Percentiles rank a stretch among this genome's conserved stretches.
phyloP scores from a whole-genome alignment of 768 basidiomycete genomes.

The Tubosaeta brunneosetosa region DNA sequence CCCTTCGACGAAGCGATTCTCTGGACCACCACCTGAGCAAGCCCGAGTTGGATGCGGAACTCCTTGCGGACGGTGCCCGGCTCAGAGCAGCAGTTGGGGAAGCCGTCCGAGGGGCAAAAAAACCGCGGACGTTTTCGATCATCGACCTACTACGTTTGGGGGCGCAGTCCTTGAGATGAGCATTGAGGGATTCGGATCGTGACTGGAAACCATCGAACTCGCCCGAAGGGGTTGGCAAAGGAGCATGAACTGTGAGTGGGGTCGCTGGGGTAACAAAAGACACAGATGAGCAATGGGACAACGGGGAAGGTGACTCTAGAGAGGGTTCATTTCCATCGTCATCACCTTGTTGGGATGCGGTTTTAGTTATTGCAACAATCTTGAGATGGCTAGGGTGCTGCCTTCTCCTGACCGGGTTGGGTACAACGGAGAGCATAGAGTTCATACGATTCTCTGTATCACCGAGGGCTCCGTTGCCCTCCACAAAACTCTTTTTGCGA shows the following conservation, averaged over 20 bases:
- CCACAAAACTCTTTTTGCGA: slow-evolving; percentile 49
- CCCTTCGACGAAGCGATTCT: slow-evolving; percentile 46
- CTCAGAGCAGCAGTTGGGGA: slow-evolving; percentile 35
- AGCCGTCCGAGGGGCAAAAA: slow-evolving; percentile 49
- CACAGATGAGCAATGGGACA: slow-evolving; percentile 37
- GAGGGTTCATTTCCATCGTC: slow-evolving; percentile 19
- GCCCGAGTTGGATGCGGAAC: slow-evolving; percentile 28
- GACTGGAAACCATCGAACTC: slow-evolving; percentile 13
- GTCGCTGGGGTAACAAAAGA: slow-evolving; percentile 25
- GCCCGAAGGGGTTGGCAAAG: slow-evolving; percentile 11
- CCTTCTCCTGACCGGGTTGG: slow-evolving; percentile 15
- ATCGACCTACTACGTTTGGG: slow-evolving; percentile 50
- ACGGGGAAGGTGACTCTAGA: slow-evolving; percentile 34
- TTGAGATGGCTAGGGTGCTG: slow-evolving; percentile 29
- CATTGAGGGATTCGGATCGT: slow-evolving; percentile 28
- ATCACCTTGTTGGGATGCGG: slow-evolving; percentile 20
- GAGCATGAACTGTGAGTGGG: slow-evolving; percentile 15
- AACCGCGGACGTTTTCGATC: slow-evolving; percentile 56
- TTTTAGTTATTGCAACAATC: slow-evolving; percentile 20
- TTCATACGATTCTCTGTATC: slow-evolving; percentile 15
- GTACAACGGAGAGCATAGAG: not conserved
- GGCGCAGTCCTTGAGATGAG: slow-evolving; percentile 18
- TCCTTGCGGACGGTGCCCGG: slow-evolving; percentile 23
- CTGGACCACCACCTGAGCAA: slow-evolving; percentile 47
- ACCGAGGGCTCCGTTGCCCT: slow-evolving; percentile 12